A percentile compares a stretch with the other conserved stretches of the same genome.
phyloP scores from a whole-genome alignment of 805 yeast species.

The Jamesozyma jinghongensis region DNA sequence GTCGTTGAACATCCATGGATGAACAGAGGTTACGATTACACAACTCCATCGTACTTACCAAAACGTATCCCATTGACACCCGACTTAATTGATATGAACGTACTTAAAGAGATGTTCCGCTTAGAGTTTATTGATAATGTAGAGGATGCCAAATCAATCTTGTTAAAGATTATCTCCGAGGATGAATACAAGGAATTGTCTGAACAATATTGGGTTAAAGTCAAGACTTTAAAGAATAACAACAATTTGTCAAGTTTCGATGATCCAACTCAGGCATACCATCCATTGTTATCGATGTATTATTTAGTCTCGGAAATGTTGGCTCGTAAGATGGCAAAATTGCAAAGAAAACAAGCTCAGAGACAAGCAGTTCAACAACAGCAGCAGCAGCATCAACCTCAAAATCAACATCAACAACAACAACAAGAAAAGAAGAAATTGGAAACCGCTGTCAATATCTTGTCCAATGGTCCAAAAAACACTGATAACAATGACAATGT shows the following conservation, averaged over 20 bases:
- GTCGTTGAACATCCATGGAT: conserved; percentile 92
- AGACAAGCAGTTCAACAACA: conserved; percentile 9
- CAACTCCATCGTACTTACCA: conserved; percentile 62
- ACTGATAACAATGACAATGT: conserved; percentile 2
- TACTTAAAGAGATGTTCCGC: conserved; percentile 64
- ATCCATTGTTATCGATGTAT: conserved; percentile 83
- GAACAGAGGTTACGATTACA: conserved; percentile 73
- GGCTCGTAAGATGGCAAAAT: conserved; percentile 55
- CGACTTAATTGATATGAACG: conserved; percentile 37
- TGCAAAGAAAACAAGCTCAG: conserved; percentile 20
- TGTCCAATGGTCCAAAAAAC: not conserved
- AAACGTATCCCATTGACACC: conserved; percentile 56
- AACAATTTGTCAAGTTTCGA: conserved; percentile 15
- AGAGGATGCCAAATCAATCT: conserved; percentile 45
- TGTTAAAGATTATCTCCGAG: conserved; percentile 51
- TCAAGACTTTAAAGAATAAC: conserved; percentile 8
- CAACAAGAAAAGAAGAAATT: conserved; percentile 8
- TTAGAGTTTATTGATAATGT: conserved; percentile 68
- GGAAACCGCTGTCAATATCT: conserved; percentile 2
- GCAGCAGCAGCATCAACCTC: too few species aligned
- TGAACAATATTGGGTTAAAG: conserved; percentile 22
- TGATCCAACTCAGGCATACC: conserved; percentile 81
- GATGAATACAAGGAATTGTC: conserved; percentile 42
- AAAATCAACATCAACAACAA: too few species aligned
- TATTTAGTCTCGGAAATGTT: conserved; percentile 78